Base-by-base conservation (phyloP, 495 filamentous ascomycete genomes). In the Podospora australis region DNA sequence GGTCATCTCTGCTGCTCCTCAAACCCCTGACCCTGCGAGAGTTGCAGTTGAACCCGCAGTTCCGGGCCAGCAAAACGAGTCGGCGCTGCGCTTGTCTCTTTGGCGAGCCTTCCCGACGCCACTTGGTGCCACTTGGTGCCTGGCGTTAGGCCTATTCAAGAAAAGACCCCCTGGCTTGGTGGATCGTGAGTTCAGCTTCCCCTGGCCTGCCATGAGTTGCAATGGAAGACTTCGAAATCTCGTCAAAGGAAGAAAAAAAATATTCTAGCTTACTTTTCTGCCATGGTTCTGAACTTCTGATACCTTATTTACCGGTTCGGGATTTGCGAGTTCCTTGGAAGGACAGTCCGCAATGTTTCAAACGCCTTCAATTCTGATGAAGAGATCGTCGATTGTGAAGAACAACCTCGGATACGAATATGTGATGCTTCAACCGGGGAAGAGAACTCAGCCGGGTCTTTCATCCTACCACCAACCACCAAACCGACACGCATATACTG, bases 111-210 rank as follows among this genome's bases (percentile, higher is more conserved):
- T 41, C 35, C 49, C 20, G 42, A n/a, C n/a, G n/a, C n/a, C n/a
- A n/a, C n/a, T n/a, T n/a, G n/a, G n/a, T 24, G 34, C 42, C 49
- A 34, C 49, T 52, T 45, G 35, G 49, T 44, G 42, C 35, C 49
- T 26, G 35, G 26, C 26, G 8, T 32, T 50, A 50, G 19, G 17
- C 48, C 41, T 30, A 10, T 50, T 23, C 22, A 1, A 32, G 48
- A 6, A 38, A 43, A 8, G 26, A 8, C 39, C 13, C 32, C 40
- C 41, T 36, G 32, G n/a, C n/a, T n/a, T 38, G 14, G 28, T 41
- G 47, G 21, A 28, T 13, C 25, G 14, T 13, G 2, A 6, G 13
- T 36, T 24, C 39, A 23, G 21, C 21, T 19, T 22, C 21, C 21
- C 39, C 21, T 43, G 14, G 40, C 21, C 34, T 26, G 40, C 40